A percentile compares a stretch with the other conserved stretches of the same genome.
Evolutionary conservation across 257 asterid species (phyloP).

Genomic region (Verbena officinalis): DNA sequence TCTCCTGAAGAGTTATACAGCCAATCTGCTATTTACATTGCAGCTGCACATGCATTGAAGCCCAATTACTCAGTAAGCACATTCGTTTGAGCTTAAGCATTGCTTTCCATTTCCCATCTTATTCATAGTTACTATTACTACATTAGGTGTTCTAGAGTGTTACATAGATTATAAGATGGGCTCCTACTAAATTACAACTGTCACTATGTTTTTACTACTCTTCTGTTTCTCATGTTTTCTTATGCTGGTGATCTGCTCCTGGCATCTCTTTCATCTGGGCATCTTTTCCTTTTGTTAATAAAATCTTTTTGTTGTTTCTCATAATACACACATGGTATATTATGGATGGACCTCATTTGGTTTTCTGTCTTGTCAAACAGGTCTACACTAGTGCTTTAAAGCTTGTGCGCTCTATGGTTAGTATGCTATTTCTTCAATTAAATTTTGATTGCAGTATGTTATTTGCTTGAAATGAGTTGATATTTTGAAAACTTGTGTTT

Average conservation of each 20-base stretch:
- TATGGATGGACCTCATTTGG: conserved; percentile 22
- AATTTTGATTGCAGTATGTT: conserved; percentile 7
- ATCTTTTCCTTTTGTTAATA: conserved; percentile 6
- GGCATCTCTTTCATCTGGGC: conserved; percentile 8
- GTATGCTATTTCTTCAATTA: conserved; percentile 35
- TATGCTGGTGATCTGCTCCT: conserved; percentile 5
- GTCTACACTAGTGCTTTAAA: conserved; percentile 95
- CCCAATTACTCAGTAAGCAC: conserved; percentile 85
- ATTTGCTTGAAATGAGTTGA: conserved; percentile 1
- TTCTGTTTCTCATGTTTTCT: background rate
- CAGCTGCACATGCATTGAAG: conserved; percentile 97
- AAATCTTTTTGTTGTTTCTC: background rate
- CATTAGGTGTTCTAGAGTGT: background rate
- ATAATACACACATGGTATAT: background rate
- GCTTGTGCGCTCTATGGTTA: conserved; percentile 98
- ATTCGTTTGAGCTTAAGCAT: conserved; percentile 25
- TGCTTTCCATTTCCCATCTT: conserved; percentile 12
- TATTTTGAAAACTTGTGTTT: conserved; percentile 13
- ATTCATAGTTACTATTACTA: conserved; percentile 21
- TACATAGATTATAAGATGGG: conserved; percentile 13
- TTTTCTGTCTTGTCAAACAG: conserved; percentile 47
- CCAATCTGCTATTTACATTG: conserved; percentile 95
- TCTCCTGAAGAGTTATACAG: conserved; percentile 93
- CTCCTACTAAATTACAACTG: background rate
- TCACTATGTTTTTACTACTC: background rate